Base-by-base conservation (phyloP, 495 filamentous ascomycete genomes). In the Neurospora sp. region DNA sequence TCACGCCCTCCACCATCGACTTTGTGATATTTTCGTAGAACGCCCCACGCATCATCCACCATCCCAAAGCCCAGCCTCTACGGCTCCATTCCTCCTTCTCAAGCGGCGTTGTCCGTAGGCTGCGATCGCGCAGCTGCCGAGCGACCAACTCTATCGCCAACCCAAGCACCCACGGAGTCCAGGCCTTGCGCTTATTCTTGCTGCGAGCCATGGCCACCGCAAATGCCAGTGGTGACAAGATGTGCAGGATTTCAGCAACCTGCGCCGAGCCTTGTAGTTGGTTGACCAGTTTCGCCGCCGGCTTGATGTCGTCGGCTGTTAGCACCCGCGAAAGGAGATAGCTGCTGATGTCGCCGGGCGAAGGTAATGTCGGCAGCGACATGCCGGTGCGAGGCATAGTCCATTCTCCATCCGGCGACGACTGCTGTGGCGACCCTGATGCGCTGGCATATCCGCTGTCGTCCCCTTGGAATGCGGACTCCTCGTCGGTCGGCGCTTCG, bases 1-100 rank as follows among this genome's bases (percentile, higher is more conserved):
- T 90, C 76, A 98, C 87, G 76, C 89, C 92, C 37, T 78, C 81
- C 3, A 92, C 90, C 81, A 91, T 87, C 8, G 84, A 91, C 90
- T 93, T 94, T 40, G 94, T 97, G 70, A 97, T 84, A 77, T 95
- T 93, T 80, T 98, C 92, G 82, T 98, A 99, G 76, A 98, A 97
- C 8, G 95, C 95, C 4, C 96, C 96, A 39, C 95, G 88, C 92
- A 98, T 92, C 20, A 87, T 82, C 96, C 96, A 99, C 96, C 96
- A 98, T 20, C 90, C 89, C 86, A 97, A 89, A 0, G 89, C 90
- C 93, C 93, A 97, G 45, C 92, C 93, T 65, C 96, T 85, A 78
- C 92, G 92, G 76, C 82, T 87, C 86, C 95, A 85, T 81, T 98
- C 94, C 77, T 97, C 95, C 68, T 88, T 88, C 86, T 98, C 96